Percentiles rank a stretch among this genome's conserved stretches.
Conservation (phyloP, 129 eudicot genomes). For the Ambrosia artemisiifolia region DNA sequence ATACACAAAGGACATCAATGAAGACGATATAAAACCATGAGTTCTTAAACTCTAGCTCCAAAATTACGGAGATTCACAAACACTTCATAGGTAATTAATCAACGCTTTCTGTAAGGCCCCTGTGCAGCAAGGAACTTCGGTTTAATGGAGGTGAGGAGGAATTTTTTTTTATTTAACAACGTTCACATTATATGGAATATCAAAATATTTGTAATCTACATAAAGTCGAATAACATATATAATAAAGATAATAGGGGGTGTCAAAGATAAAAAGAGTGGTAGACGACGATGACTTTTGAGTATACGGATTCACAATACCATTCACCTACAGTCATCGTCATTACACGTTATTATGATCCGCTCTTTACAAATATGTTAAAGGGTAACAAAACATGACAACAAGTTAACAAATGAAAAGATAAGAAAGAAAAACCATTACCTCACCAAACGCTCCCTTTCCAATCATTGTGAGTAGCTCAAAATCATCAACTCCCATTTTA, state of each 20-base stretch:
- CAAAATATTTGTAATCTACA: not conserved
- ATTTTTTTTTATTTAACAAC: not conserved
- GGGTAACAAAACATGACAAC: conserved; percentile 6
- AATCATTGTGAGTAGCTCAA: conserved; percentile 85
- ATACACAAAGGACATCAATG: not conserved
- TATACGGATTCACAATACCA: too few relatives aligned
- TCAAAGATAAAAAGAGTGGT: too few relatives aligned
- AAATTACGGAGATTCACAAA: not conserved
- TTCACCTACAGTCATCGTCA: not conserved
- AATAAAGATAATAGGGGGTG: not conserved
- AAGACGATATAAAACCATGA: not conserved
- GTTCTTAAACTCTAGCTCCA: not conserved
- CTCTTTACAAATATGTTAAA: not conserved
- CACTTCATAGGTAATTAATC: not conserved
- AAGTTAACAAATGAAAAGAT: not conserved
- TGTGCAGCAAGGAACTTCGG: not conserved
- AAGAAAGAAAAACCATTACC: conserved; percentile 34
- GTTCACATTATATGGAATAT: not conserved
- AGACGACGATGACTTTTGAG: too few relatives aligned
- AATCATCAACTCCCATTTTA: conserved; percentile 93
- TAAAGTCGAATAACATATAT: not conserved
- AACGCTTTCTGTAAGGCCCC: not conserved
- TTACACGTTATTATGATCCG: not conserved
- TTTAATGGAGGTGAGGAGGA: not conserved
- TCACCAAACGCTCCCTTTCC: conserved; percentile 98